Evolutionary conservation across 495 filamentous ascomycete species (phyloP).

Genomic region (Haplographium delicatum): DNA sequence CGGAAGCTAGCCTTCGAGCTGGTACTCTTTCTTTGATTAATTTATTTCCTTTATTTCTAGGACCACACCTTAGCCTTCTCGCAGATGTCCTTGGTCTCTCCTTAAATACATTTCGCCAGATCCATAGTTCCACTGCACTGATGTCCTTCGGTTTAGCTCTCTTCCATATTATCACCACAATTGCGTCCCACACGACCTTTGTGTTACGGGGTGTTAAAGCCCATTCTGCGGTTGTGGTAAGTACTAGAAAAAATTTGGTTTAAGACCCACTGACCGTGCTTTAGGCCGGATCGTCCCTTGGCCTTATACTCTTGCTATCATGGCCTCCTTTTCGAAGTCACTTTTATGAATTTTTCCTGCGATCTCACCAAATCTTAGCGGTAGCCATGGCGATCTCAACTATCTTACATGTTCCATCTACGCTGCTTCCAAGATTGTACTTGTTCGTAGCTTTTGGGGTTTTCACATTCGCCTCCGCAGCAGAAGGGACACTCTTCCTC

Average conservation of each 20-base stretch:
- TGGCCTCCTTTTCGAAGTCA: slow-evolving; percentile 21
- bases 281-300: slow-evolving; percentile 8
- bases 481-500: slow-evolving; percentile 20
- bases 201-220: background rate
- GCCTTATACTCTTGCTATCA: slow-evolving; percentile 12
- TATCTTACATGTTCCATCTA: slow-evolving; percentile 4
- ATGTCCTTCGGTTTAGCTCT: slow-evolving; percentile 10
- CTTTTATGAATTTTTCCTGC: slow-evolving; percentile 34
- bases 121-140: slow-evolving; percentile 8
- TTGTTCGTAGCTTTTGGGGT: slow-evolving; percentile 18
- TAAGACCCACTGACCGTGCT: background rate
- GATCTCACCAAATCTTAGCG: slow-evolving; percentile 24
- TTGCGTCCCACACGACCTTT: background rate
- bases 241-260: background rate
- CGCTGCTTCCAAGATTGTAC: slow-evolving; percentile 5
- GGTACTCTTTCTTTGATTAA: slow-evolving; percentile 11
- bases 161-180: slow-evolving; percentile 2
- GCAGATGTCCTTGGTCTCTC: slow-evolving; percentile 14
- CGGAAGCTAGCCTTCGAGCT: slow-evolving; percentile 9
- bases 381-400: background rate
- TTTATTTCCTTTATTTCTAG: slow-evolving; percentile 9
- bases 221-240: slow-evolving; percentile 14
- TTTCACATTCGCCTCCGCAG: slow-evolving; percentile 22
- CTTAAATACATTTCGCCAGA: slow-evolving; percentile 1
- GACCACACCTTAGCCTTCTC: slow-evolving; percentile 12